Conservation (phyloP, 495 filamentous ascomycete genomes). For the Ramalina intermedia region DNA sequence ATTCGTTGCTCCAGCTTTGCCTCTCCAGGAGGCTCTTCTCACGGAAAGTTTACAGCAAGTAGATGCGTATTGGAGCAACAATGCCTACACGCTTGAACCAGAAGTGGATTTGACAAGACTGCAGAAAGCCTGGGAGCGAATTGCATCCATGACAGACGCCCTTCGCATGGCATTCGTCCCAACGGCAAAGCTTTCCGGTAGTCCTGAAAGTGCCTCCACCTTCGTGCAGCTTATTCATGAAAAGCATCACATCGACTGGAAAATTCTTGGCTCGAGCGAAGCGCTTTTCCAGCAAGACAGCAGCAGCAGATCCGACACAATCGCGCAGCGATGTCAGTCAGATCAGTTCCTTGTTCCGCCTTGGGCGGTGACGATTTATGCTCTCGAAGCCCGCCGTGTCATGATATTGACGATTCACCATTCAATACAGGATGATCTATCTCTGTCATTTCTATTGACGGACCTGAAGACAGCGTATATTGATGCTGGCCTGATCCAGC, state of each 20-base stretch:
- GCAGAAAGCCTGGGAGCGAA: conserved; percentile 41
- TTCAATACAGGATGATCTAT: conserved; percentile 23
- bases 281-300: conserved; percentile 5
- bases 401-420: conserved; percentile 25
- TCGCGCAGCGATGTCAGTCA: conserved; percentile 17
- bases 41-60: conserved; percentile 22
- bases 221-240: conserved; percentile 22
- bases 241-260: conserved; percentile 19
- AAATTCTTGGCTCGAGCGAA: conserved; percentile 6
- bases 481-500: not conserved
- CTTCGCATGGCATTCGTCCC: conserved; percentile 51
- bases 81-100: conserved; percentile 25
- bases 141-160: conserved; percentile 45
- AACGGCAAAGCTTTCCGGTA: conserved; percentile 10
- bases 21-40: conserved; percentile 25
- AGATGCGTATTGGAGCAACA: conserved; percentile 25
- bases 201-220: conserved; percentile 1
- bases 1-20: conserved; percentile 15
- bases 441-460: conserved; percentile 19
- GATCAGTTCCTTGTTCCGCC: conserved; percentile 17
- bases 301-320: conserved; percentile 8
- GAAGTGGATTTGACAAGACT: conserved; percentile 38
- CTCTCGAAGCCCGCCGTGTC: conserved; percentile 6
- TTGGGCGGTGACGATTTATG: conserved; percentile 23
- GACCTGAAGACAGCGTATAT: conserved; percentile 18